Conservation (phyloP, 1,284 basidiomycete species). For the Ustilago lituana region DNA sequence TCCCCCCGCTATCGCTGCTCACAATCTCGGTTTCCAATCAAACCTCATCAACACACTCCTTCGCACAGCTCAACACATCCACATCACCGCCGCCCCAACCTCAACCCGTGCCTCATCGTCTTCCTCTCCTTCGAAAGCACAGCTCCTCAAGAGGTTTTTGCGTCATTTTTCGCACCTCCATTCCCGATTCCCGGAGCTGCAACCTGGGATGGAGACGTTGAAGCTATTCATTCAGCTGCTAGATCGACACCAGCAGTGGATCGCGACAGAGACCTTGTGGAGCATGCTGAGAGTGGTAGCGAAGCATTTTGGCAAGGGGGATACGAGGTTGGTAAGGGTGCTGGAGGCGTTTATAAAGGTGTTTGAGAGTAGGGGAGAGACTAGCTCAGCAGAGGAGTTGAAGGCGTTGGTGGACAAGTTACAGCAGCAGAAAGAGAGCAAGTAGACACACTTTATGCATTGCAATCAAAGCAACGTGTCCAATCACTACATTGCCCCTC, state of each 20-base stretch:
- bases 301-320: conserved; percentile 9
- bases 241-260: conserved; percentile 18
- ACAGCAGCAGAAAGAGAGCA: not conserved
- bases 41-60: conserved; percentile 25
- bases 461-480: not conserved
- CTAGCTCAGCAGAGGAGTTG: conserved; percentile 6
- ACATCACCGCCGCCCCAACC: too few relatives aligned
- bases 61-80: conserved; percentile 17
- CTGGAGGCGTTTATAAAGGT: conserved; percentile 23
- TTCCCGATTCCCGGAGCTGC: conserved; percentile 4
- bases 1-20: not conserved
- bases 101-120: too few relatives aligned
- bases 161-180: conserved; percentile 25
- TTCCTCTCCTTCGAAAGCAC: conserved; percentile 21
- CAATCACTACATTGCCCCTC: too few relatives aligned
- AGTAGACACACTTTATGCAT: not conserved
- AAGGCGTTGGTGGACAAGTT: conserved; percentile 1
- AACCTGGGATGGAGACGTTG: conserved; percentile 10
- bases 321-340: conserved; percentile 8
- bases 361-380: conserved; percentile 20
- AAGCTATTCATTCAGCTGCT: conserved; percentile 23
- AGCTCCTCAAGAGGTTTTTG: conserved; percentile 30
- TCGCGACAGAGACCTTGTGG: conserved; percentile 26
- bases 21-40: not conserved
- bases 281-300: conserved; percentile 22